Base-by-base conservation (phyloP, 495 filamentous ascomycete genomes). In the Neurospora sublineolata region DNA sequence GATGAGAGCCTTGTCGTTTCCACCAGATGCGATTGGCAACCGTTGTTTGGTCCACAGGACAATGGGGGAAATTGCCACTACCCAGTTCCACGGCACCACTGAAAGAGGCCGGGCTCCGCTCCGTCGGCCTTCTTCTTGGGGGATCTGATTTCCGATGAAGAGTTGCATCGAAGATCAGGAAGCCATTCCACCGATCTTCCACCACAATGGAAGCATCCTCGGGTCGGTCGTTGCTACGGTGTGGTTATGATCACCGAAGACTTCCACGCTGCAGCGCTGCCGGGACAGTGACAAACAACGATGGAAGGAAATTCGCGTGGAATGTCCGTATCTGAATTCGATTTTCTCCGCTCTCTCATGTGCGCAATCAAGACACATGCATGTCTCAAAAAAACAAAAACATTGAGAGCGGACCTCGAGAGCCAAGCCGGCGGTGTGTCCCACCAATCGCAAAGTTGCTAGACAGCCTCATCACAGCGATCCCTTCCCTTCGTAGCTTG, bases 401-500 rank as follows among this genome's bases (percentile, higher is more conserved):
- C 11, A 60, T 33, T 18, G 12, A 60, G 52, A 30, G 52, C 52
- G 52, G 52, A 33, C 52, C 23, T 33, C 27, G 52, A 60, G 52
- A 33, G 52, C 52, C 52, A 60, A 64, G 52, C 27, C 52, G 27
- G 52, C 27, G 14, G 27, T 3, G 23, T 64, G 27, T 33, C 38
- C 70, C 6, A 16, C 70, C 70, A 71, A 71, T 71, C 42, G 67
- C 23, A 18, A 23, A 12, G 36, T 27, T 6, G 52, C 70, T 18
- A 20, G 30, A 16, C 70, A 71, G 70, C 70, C 70, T 70, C 70
- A 37, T 33, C 3, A 64, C 70, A 36, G 42, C 37, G 70, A 71
- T 67, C 37, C 36, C 36, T 71, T 71, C 70, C 70, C 23, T 37
- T 40, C 67, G 27, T 30, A 71, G 46, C 16, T 33, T 37, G 37